Evolutionary conservation across 331 rosid species (phyloP).

Genomic region (Spiraea crenata): DNA sequence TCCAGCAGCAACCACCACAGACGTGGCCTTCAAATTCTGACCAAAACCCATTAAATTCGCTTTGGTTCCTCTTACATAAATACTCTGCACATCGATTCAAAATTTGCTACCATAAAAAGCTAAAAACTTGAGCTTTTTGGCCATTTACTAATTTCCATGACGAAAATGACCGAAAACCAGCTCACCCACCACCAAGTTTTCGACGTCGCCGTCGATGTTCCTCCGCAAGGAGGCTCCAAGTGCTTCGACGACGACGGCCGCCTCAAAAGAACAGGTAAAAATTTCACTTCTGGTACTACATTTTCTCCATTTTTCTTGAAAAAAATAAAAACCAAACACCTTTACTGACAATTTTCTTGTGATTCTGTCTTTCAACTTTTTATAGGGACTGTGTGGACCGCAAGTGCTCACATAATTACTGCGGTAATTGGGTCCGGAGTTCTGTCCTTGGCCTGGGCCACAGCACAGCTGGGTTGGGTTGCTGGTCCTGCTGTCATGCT

Average conservation of each 20-base stretch:
- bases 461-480: constrained; percentile 91
- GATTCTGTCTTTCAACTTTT: background rate
- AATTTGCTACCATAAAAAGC: too few relatives aligned
- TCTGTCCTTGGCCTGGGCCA: constrained; percentile 79
- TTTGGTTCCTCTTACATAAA: background rate
- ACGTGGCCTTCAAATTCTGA: background rate
- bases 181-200: constrained; percentile 35
- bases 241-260: constrained; percentile 84
- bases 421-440: constrained; percentile 95
- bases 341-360: background rate
- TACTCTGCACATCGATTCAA: too few relatives aligned
- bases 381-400: constrained; percentile 71
- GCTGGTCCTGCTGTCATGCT: constrained; percentile 81
- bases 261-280: constrained; percentile 71
- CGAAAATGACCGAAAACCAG: constrained; percentile 46
- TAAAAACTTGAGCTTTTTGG: constrained; percentile 10
- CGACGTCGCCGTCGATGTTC: constrained; percentile 41
- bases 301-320: background rate
- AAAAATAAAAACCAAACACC: background rate
- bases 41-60: constrained; percentile 2
- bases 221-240: constrained; percentile 38
- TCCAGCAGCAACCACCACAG: background rate
- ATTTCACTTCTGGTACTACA: background rate
- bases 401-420: constrained; percentile 87
- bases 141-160: too few relatives aligned